phyloP scores from a whole-genome alignment of 1,139 yeast genomes.

The Hansenula lynferdii region DNA sequence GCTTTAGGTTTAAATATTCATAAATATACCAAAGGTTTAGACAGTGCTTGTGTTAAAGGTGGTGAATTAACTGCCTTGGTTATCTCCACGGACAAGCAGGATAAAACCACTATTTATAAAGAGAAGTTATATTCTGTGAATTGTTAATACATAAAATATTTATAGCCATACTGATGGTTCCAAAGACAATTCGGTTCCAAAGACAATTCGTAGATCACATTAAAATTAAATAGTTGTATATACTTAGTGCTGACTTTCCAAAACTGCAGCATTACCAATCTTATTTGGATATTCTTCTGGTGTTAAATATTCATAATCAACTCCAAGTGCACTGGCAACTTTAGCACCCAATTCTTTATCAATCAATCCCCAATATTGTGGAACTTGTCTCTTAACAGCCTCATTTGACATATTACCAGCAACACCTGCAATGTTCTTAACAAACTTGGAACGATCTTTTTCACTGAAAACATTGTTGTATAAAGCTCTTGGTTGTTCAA shows the following conservation, averaged over 20 bases:
- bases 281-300: constrained; percentile 26
- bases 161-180: no score
- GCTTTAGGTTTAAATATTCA: constrained; percentile 64
- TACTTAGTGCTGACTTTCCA: constrained; percentile 1
- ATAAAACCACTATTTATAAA: no score
- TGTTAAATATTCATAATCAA: constrained; percentile 27
- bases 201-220: no score
- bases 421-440: constrained; percentile 35
- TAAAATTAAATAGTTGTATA: no score
- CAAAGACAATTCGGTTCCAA: no score
- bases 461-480: constrained; percentile 34
- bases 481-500: constrained; percentile 40
- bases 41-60: constrained; percentile 79
- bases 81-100: constrained; percentile 27
- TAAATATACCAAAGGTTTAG: constrained; percentile 72
- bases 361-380: constrained; percentile 36
- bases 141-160: no score
- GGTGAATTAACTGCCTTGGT: constrained; percentile 64
- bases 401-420: constrained; percentile 29
- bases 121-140: no score
- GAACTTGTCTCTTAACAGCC: constrained; percentile 31
- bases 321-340: constrained; percentile 34
- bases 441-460: constrained; percentile 28
- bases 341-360: constrained; percentile 30
- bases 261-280: constrained; percentile 14